phyloP scores from a whole-genome alignment of 495 filamentous ascomycete genomes.

The Endocarpon pusillum region DNA sequence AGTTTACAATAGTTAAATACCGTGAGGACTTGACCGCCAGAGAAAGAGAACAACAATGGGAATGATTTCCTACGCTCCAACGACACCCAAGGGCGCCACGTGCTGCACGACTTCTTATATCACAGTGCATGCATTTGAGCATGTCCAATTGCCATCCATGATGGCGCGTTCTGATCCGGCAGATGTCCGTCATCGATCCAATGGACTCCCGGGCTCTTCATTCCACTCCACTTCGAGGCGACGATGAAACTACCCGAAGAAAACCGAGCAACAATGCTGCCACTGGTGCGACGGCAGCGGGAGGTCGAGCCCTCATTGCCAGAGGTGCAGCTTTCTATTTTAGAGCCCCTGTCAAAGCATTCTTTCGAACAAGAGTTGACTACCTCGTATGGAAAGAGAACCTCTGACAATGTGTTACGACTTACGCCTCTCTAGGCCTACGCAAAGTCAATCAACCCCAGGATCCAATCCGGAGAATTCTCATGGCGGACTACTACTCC shows the following conservation, averaged over 20 bases:
- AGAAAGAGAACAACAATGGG: no score
- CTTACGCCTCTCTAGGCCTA: slow-evolving; percentile 30
- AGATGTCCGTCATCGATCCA: no score
- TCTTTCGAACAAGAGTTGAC: slow-evolving; percentile 78
- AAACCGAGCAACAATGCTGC: slow-evolving; percentile 51
- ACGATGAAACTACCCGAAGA: slow-evolving; percentile 10
- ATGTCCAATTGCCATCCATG: no score
- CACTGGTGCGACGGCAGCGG: slow-evolving; percentile 57
- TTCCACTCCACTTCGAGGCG: slow-evolving; percentile 1
- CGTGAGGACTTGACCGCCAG: no score
- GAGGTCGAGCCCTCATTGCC: slow-evolving; percentile 61
- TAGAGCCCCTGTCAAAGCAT: slow-evolving; percentile 71
- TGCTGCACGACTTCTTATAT: no score
- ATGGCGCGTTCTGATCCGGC: no score
- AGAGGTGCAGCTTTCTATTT: slow-evolving; percentile 80
- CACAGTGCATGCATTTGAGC: no score
- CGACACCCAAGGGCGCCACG: no score
- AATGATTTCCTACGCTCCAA: no score
- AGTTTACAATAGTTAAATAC: no score
- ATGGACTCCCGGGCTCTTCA: no score
- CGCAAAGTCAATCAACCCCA: slow-evolving; percentile 51
- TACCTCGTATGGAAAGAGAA: slow-evolving; percentile 29
- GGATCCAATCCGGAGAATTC: slow-evolving; percentile 37
- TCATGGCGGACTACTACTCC: slow-evolving; percentile 62
- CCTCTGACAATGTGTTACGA: neutral